Percentiles rank a stretch among this genome's conserved stretches.
phyloP scores from a whole-genome alignment of 1,139 yeast genomes.

The Yamadazyma diddensiae region DNA sequence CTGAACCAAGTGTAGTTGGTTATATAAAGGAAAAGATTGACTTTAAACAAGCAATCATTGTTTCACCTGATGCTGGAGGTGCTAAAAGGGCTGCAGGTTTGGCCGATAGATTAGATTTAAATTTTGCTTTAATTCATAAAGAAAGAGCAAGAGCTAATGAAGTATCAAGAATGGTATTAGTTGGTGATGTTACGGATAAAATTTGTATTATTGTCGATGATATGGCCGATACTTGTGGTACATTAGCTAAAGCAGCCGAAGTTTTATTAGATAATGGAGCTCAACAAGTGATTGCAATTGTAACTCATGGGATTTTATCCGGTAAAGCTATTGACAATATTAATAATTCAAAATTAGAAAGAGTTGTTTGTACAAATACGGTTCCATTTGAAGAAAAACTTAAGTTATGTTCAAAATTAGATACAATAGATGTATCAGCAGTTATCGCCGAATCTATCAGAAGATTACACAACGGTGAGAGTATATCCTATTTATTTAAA shows the following conservation, averaged over 20 bases:
- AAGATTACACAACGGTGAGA: conserved; percentile 81
- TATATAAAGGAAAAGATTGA: conserved; percentile 57
- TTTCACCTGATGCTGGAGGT: conserved; percentile 86
- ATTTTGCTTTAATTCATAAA: conserved; percentile 78
- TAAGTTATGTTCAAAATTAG: conserved; percentile 51
- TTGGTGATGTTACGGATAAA: conserved; percentile 72
- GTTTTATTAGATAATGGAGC: conserved; percentile 61
- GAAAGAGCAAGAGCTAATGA: conserved; percentile 80
- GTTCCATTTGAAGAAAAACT: conserved; percentile 63
- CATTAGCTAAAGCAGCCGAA: conserved; percentile 74
- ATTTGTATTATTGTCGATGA: conserved; percentile 74
- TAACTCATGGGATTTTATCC: conserved; percentile 77
- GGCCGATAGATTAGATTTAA: conserved; percentile 73
- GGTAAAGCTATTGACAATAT: conserved; percentile 66
- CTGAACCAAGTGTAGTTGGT: conserved; percentile 72
- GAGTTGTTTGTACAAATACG: conserved; percentile 72
- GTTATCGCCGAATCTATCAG: conserved; percentile 78
- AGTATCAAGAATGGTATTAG: conserved; percentile 71
- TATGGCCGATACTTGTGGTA: conserved; percentile 86
- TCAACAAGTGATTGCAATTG: conserved; percentile 71
- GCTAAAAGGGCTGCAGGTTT: conserved; percentile 80
- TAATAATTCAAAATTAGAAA: conserved; percentile 53
- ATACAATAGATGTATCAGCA: conserved; percentile 68
- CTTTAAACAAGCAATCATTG: conserved; percentile 53
- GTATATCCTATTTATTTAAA: conserved; percentile 70